Base-by-base conservation (phyloP, 129 eudicot genomes). In the Flaveria ramosissima region DNA sequence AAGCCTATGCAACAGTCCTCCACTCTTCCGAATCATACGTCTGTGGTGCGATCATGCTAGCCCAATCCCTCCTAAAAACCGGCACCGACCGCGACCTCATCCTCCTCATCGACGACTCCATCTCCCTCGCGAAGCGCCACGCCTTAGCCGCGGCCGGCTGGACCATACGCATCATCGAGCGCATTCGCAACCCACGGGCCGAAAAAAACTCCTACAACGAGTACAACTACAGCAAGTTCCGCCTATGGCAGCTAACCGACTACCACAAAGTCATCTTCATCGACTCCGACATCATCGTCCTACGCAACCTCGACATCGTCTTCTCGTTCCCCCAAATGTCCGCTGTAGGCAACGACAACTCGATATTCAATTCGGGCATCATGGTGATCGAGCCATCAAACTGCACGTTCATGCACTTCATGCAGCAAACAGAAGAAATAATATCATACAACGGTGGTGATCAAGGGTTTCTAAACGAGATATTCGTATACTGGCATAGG, bases 301-400 rank as follows among this genome's bases (percentile, higher is more conserved):
- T 91, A 0, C 96, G 97, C 4, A 93, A 86, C 79, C 84, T 93
- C 3, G 98, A 93, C 64, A 7, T 89, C 23, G 59, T 93, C 4
- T 93, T 93, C 88, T 64, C 84, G 10, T 89, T 90, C 77, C 97
- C 98, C 0, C 98, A 93, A 68, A 80, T 93, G 83, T 87, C 96
- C 0, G 98, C 98, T 12, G 82, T 84, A 7, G 97, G 97, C 0
- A 93, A 93, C 59, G 96, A 89, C 39, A 87, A 80, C 9, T 85
- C 89, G 6, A 93, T 93, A 1, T 93, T 93, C 90, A 93, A 93
- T 64, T 93, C 97, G 4, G 98, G 98, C 0, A 79, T 93, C 11
- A 91, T 93, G 98, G 93, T 91, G 3, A 84, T 91, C 52, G 98
- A 93, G 30, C 98, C 98, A 1, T 93, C 98, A 1, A 91, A 89